Percentiles rank a stretch among this genome's conserved stretches.
Evolutionary conservation across 768 basidiomycete genomes (phyloP).

Genomic region (Boletus speciosus): DNA sequence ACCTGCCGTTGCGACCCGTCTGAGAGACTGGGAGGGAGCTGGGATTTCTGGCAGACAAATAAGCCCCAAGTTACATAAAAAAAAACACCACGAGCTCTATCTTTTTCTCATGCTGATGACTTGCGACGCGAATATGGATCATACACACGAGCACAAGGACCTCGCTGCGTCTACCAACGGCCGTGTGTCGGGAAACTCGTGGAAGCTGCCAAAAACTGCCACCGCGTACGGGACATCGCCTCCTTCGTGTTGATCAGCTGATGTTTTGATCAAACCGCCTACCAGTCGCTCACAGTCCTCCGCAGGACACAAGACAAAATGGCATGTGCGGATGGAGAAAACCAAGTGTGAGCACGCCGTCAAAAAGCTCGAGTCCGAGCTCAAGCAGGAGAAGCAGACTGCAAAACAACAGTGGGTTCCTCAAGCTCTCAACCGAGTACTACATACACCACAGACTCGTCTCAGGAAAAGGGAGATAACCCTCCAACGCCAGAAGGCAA

Average conservation of each 20-base stretch:
- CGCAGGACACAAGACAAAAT: slow-evolving; percentile 63
- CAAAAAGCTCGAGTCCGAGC: slow-evolving; percentile 68
- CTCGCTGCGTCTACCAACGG: slow-evolving; percentile 62
- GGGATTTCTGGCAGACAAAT: slow-evolving; percentile 2
- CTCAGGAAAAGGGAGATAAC: slow-evolving; percentile 65
- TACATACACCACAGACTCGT: slow-evolving; percentile 1
- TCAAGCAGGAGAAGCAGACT: slow-evolving; percentile 73
- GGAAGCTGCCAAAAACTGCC: slow-evolving; percentile 53
- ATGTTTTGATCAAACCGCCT: slow-evolving; percentile 1
- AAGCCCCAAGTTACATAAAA: slow-evolving; percentile 25
- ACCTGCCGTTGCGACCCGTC: slow-evolving; percentile 4
- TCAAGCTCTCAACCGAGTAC: not conserved
- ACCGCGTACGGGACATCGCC: slow-evolving; percentile 41
- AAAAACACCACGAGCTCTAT: not conserved
- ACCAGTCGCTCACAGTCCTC: slow-evolving; percentile 67
- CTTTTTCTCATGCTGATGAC: slow-evolving; percentile 20
- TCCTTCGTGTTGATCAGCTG: not conserved
- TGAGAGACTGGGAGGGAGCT: slow-evolving; percentile 1
- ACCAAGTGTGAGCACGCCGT: slow-evolving; percentile 62
- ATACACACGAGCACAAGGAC: slow-evolving; percentile 18
- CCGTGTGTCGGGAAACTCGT: slow-evolving; percentile 65
- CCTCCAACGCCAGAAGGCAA: slow-evolving; percentile 64
- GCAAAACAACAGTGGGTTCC: slow-evolving; percentile 55
- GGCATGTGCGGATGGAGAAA: slow-evolving; percentile 68
- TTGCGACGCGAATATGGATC: not conserved